These are phyloP conservation scores for Colletotrichum trifolii DNA, from an alignment of 2,329 filamentous ascomycete genomes.

Conservation along the genomic window DNA sequence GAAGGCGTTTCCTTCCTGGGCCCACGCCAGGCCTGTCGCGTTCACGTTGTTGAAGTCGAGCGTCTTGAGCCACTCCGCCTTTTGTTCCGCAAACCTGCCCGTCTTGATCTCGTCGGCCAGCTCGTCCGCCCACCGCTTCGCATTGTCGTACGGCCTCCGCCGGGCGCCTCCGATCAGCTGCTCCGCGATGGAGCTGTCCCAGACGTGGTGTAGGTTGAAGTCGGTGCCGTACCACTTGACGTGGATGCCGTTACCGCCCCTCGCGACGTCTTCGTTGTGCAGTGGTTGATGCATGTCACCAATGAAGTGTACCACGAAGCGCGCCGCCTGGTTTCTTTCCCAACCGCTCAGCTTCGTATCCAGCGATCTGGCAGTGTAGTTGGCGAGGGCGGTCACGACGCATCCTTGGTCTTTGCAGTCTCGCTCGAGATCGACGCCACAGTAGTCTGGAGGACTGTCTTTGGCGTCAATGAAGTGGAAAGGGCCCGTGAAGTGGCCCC, in stretches of 20 bases:
- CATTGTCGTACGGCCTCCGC: constrained; percentile 61
- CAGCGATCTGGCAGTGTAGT: constrained; percentile 68
- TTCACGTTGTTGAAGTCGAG: constrained; percentile 65
- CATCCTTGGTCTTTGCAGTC: constrained; percentile 74
- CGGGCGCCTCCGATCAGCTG: constrained; percentile 68
- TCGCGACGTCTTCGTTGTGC: constrained; percentile 71
- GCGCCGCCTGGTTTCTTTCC: constrained; percentile 68
- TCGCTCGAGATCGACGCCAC: constrained; percentile 67
- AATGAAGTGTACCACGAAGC: constrained; percentile 76
- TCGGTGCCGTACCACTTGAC: constrained; percentile 68
- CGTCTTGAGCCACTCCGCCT: constrained; percentile 66
- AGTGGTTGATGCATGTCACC: constrained; percentile 78
- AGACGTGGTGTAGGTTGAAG: constrained; percentile 77
- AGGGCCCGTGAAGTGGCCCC: constrained; percentile 69
- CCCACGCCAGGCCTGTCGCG: constrained; percentile 71
- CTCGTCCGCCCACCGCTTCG: constrained; percentile 65
- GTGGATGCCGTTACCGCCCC: constrained; percentile 75
- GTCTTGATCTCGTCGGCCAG: constrained; percentile 65
- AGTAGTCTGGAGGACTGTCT: constrained; percentile 68
- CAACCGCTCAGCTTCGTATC: constrained; percentile 56
- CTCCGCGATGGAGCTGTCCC: constrained; percentile 78
- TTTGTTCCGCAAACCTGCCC: constrained; percentile 65
- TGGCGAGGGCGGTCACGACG: constrained; percentile 68
- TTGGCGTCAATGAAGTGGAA: constrained; percentile 79
- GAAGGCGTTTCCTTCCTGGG: constrained; percentile 69